phyloP scores from a whole-genome alignment of 371 early-diverging fungal genomes.

The Actinomortierella ambigua region DNA sequence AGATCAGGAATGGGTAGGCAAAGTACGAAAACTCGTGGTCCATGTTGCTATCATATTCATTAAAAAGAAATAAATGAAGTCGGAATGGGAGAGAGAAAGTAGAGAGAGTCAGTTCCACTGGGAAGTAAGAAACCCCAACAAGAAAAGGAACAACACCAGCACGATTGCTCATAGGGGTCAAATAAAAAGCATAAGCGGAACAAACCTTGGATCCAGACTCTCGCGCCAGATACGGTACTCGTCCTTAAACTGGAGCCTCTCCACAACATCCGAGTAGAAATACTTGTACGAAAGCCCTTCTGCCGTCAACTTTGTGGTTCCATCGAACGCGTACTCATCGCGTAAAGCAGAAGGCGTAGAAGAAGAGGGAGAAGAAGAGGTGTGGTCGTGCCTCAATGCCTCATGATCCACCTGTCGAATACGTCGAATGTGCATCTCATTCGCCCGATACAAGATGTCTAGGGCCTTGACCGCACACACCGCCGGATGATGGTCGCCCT shows the following conservation, averaged over 20 bases:
- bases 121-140: not conserved
- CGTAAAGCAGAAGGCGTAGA: not conserved
- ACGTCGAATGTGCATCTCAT: constrained; percentile 25
- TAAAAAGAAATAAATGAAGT: constrained; percentile 17
- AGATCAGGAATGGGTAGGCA: constrained; percentile 75
- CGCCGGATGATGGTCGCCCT: constrained; percentile 61
- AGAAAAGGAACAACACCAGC: too few species aligned
- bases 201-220: constrained; percentile 27
- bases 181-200: not conserved
- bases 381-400: constrained; percentile 10
- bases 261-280: constrained; percentile 69
- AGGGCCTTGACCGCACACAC: constrained; percentile 68
- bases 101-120: constrained; percentile 33
- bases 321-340: not conserved
- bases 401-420: constrained; percentile 28
- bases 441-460: constrained; percentile 60
- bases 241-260: constrained; percentile 77
- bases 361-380: not conserved
- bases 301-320: constrained; percentile 15
- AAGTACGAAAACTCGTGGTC: constrained; percentile 73
- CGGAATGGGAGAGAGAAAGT: constrained; percentile 42
- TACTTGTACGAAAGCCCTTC: constrained; percentile 48
- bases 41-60: constrained; percentile 46
- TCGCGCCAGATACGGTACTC: constrained; percentile 76
- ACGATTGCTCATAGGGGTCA: constrained; percentile 17